Evolutionary conservation across 148 eudicot species (phyloP), one percentile per base, ranked within the genome.

Genomic region (Spergularia marina): DNA sequence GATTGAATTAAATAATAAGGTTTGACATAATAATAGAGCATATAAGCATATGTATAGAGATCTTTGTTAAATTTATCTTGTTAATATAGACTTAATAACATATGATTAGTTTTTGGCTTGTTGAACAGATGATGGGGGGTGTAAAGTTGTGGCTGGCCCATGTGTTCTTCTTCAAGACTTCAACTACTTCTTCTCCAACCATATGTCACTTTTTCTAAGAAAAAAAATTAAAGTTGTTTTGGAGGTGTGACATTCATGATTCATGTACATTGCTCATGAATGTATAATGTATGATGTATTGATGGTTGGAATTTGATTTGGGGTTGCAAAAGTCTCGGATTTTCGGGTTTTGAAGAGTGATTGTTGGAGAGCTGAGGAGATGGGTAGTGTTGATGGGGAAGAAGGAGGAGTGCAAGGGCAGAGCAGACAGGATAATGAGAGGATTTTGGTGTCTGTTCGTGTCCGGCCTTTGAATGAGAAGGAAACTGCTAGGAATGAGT

Each of bases 381-480:
- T 83, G 88, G 83, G 79, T 54, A 75, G 83, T 53, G 75, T 82
- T 75, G 86, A 68, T 72, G 83, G 69, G 64, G 84, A 81, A 55
- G 77, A 73, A 20, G 86, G 82, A 15, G 58, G 53, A 56, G n/a
- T 70, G 55, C 75, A 54, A 52, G 79, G 73, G 77, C 34, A 20
- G 21, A 76, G 83, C 25, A 74, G 67, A 51, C 75, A 71, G 30
- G 89, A 77, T 40, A 88, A 83, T 30, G 98, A 94, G 86, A 91
- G 79, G 81, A 96, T 96, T 70, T 75, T 84, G 18, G 99, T 96
- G 21, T 92, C 98, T 0, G 99, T 96, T 60, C 84, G 99, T 71
- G 69, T 96, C 82, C 86, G 99, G 80, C 99, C 99, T 49, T 85
- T 96, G 88, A 96, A 86, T 77, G 88, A 84, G 51, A 91, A 88